These are phyloP conservation scores for Ophiostoma tasmaniense DNA, from an alignment of 2,329 filamentous ascomycete species.

Conservation along the genomic window DNA sequence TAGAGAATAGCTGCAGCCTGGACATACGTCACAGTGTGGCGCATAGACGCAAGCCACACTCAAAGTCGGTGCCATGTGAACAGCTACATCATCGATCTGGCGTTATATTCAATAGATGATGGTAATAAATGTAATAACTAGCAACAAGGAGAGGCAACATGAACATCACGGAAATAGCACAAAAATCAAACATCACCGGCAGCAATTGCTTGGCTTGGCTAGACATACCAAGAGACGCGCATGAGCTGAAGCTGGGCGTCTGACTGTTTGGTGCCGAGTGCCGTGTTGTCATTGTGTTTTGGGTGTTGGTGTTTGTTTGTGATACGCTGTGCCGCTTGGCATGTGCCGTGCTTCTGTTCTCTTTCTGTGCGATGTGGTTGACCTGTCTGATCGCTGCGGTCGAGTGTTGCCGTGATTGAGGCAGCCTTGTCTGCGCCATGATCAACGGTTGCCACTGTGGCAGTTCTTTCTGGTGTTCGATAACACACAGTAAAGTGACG, in stretches of 20 bases:
- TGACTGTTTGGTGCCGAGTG: not conserved
- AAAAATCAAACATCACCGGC: not conserved
- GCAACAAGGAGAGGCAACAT: not conserved
- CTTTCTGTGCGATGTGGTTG: not conserved
- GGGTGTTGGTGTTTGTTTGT: not conserved
- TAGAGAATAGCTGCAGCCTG: not conserved
- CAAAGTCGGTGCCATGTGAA: not conserved
- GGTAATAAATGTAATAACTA: not conserved
- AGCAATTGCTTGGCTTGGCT: not conserved
- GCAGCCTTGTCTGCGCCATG: not conserved
- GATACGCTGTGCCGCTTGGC: too few species aligned
- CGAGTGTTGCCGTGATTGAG: not conserved
- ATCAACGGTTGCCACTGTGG: not conserved
- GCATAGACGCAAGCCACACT: constrained; percentile 1
- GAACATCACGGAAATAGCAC: not conserved
- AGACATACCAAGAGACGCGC: not conserved
- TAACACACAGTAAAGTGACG: not conserved
- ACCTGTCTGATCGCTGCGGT: not conserved
- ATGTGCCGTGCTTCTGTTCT: too few species aligned
- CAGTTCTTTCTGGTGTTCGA: not conserved
- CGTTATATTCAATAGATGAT: not conserved
- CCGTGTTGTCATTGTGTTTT: not conserved
- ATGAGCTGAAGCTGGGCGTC: not conserved
- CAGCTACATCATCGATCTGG: not conserved
- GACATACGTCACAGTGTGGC: constrained; percentile 1